Evolutionary conservation across 2,329 filamentous ascomycete species (phyloP).

Genomic region (Trichothecium sympodiale): DNA sequence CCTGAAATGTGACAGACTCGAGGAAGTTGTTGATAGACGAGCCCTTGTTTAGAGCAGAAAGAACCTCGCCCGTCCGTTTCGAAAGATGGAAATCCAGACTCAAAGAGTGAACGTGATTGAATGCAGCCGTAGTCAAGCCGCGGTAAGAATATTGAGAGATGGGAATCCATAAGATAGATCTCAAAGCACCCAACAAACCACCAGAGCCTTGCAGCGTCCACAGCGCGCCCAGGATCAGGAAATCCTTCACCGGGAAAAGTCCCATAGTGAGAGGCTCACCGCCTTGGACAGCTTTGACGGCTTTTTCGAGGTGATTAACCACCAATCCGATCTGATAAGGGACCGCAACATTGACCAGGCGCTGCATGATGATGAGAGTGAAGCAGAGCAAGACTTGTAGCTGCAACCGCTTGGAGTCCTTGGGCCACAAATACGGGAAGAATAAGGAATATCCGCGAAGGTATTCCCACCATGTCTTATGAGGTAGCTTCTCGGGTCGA

Average conservation of each 20-base stretch:
- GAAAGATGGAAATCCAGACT: constrained; percentile 94
- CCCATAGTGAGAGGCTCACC: constrained; percentile 21
- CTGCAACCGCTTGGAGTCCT: constrained; percentile 63
- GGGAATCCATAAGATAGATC: constrained; percentile 87
- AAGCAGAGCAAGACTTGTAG: constrained; percentile 75
- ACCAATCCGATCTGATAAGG: constrained; percentile 72
- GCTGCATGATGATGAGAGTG: constrained; percentile 65
- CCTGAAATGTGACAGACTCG: constrained; percentile 91
- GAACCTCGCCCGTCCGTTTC: constrained; percentile 91
- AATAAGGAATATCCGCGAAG: constrained; percentile 84
- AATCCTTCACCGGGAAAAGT: constrained; percentile 23
- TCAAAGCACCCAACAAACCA: constrained; percentile 71
- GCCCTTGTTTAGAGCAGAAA: constrained; percentile 92
- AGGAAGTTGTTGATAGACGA: constrained; percentile 93
- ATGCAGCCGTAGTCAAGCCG: constrained; percentile 85
- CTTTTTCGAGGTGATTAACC: constrained; percentile 55
- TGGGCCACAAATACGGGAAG: constrained; percentile 94
- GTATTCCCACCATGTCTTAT: constrained; percentile 94
- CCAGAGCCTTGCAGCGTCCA: constrained; percentile 86
- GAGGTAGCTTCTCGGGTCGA: constrained; percentile 73
- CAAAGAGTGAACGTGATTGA: constrained; percentile 92
- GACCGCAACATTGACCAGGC: constrained; percentile 76
- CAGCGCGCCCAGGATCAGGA: constrained; percentile 42
- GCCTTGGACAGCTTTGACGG: constrained; percentile 35
- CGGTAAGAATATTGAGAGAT: constrained; percentile 96